Base-by-base conservation (phyloP, 202 grass and related monocot genomes). In the Digitaria exilis region DNA sequence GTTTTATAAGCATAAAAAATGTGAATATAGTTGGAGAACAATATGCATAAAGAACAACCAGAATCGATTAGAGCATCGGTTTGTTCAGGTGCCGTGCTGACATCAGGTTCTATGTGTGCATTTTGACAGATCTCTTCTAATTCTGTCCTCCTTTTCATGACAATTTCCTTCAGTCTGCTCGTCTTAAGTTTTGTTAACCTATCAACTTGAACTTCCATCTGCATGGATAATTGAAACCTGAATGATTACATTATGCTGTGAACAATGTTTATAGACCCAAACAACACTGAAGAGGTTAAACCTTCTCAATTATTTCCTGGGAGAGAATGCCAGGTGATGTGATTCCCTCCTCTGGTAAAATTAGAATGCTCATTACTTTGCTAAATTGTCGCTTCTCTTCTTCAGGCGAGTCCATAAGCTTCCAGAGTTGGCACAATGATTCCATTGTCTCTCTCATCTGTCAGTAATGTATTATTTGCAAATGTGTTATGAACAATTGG, bases 321-420 rank as follows among this genome's bases (percentile, higher is more conserved):
- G 93, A 92, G 24, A 99, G 93, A 80, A 87, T 67, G 1, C 89
- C 87, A 22, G 64, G 42, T 58, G 80, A 93, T 48, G 84, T 94
- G 43, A 99, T 94, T 32, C 75, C 82, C 25, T 94, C 80, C 64
- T 96, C 93, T 6, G 96, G 83, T 64, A 81, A 82, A 73, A 92
- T 85, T 43, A 95, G 83, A 80, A 82, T 85, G 55, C 50, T 87
- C 52, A 87, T 91, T 75, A 96, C 64, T 89, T 62, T 92, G 85
- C 73, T 85, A 72, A 92, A 99, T 54, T 82, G 70, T 78, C 80
- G 80, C 72, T 61, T 94, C 49, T 99, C 89, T 85, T 87, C 91
- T 87, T 94, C 85, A 79, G 93, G 80, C 45, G 96, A 88, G 72
- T 99, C 96, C 91, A 99, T 96, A 80, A 99, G 21, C 54, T 99